Percentiles rank a stretch among this genome's conserved stretches.
Evolutionary conservation across 768 basidiomycete species (phyloP).

Genomic region (Lepiota subincarnata): DNA sequence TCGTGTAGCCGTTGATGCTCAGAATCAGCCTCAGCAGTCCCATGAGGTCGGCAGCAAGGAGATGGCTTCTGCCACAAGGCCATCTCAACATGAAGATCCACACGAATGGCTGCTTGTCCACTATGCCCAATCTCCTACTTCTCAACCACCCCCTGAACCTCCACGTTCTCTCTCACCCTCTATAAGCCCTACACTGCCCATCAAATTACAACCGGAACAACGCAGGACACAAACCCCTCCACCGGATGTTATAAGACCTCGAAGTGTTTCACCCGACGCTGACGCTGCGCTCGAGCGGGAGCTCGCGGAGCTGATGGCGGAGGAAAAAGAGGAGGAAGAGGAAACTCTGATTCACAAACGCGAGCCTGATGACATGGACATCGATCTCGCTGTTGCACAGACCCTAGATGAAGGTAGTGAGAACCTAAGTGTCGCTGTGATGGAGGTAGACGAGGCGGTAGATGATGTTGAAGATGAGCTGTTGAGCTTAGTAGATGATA

Average conservation of each 20-base stretch:
- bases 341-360: slow-evolving; percentile 24
- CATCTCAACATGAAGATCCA: slow-evolving; percentile 44
- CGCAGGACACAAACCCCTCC: slow-evolving; percentile 9
- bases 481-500: slow-evolving; percentile 64
- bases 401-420: slow-evolving; percentile 27
- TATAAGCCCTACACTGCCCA: slow-evolving; percentile 21
- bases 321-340: slow-evolving; percentile 22
- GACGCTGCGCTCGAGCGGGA: slow-evolving; percentile 43
- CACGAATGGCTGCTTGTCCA: slow-evolving; percentile 62
- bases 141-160: slow-evolving; percentile 24
- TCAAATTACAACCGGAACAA: slow-evolving; percentile 7
- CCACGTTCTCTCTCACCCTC: slow-evolving; percentile 24
- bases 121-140: slow-evolving; percentile 36
- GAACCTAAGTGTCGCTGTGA: slow-evolving; percentile 11
- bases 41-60: neutral
- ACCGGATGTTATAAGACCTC: slow-evolving; percentile 8
- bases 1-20: neutral
- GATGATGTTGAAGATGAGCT: slow-evolving; percentile 63
- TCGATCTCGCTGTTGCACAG: slow-evolving; percentile 43
- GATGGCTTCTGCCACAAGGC: slow-evolving; percentile 12
- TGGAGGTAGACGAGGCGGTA: slow-evolving; percentile 24
- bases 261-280: slow-evolving; percentile 26
- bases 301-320: slow-evolving; percentile 35
- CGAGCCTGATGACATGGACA: slow-evolving; percentile 38
- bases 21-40: neutral